These are phyloP conservation scores for Fusarium sp. DNA, from an alignment of 2,329 filamentous ascomycete genomes.

Conservation along the genomic window DNA sequence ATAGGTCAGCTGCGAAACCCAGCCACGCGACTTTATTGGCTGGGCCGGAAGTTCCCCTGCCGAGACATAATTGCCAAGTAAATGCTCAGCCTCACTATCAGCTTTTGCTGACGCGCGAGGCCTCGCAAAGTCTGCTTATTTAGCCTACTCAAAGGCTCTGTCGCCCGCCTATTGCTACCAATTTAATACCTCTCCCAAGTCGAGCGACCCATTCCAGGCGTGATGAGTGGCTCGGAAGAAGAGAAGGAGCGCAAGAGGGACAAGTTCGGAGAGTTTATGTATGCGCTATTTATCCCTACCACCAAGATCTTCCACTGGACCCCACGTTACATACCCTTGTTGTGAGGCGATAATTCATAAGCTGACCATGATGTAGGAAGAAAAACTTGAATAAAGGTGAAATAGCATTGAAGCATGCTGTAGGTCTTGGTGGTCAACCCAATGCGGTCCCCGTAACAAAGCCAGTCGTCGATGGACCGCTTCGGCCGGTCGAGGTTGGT, in stretches of 20 bases:
- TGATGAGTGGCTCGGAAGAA: constrained; percentile 28
- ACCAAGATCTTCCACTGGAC: neutral
- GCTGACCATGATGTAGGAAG: constrained; percentile 42
- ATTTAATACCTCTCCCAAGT: accelerated
- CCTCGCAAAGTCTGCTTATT: neutral
- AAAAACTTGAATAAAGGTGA: constrained; percentile 54
- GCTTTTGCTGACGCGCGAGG: constrained; percentile 24
- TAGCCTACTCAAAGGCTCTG: neutral
- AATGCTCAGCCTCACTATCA: constrained; percentile 32
- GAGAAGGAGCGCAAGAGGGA: constrained; percentile 50
- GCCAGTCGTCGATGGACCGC: constrained; percentile 49
- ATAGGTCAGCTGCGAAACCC: neutral
- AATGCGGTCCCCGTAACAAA: constrained; percentile 51
- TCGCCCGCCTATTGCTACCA: neutral
- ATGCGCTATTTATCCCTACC: constrained; percentile 42
- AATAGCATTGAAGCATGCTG: constrained; percentile 54
- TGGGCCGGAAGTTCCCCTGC: constrained; percentile 14
- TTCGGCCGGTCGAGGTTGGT: constrained; percentile 62
- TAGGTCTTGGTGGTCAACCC: constrained; percentile 51
- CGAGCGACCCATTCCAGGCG: neutral
- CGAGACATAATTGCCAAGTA: constrained; percentile 5
- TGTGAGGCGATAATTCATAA: neutral
- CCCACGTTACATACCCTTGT: neutral
- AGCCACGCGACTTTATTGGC: constrained; percentile 10
- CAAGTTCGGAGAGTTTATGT: constrained; percentile 53